Evolutionary conservation across 768 basidiomycete species (phyloP).

Genomic region (Termitomyces sp.): DNA sequence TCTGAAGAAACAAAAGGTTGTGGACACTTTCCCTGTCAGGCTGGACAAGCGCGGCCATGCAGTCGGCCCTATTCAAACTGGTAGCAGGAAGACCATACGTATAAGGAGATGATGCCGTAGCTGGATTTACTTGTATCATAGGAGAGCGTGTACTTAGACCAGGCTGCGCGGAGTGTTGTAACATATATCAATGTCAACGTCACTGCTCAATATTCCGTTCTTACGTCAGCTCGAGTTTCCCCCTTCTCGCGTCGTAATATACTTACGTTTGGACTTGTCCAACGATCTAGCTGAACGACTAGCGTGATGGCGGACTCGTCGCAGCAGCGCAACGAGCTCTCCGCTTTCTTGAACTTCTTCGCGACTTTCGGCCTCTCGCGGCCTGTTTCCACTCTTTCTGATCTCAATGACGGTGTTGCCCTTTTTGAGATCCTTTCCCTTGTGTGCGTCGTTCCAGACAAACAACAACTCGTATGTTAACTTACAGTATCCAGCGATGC

Average conservation of each 20-base stretch:
- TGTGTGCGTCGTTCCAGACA: slow-evolving; percentile 47
- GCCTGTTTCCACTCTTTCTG: slow-evolving; percentile 54
- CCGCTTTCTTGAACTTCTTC: slow-evolving; percentile 81
- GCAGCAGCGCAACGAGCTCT: slow-evolving; percentile 53
- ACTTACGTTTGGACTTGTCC: background rate
- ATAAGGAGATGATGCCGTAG: background rate
- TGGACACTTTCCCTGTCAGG: slow-evolving; percentile 25
- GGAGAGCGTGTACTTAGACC: background rate
- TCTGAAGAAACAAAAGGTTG: slow-evolving; percentile 11
- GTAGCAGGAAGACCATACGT: slow-evolving; percentile 25
- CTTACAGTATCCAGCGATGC: slow-evolving; percentile 48
- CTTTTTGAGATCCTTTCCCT: slow-evolving; percentile 70
- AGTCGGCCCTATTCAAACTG: slow-evolving; percentile 28
- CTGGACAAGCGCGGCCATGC: slow-evolving; percentile 33
- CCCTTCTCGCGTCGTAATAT: too few species aligned
- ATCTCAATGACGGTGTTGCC: slow-evolving; percentile 77
- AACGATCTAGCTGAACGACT: background rate
- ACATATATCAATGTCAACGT: background rate
- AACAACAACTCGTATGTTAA: background rate
- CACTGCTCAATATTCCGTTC: too few species aligned
- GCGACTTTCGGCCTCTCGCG: slow-evolving; percentile 63
- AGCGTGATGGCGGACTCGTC: slow-evolving; percentile 29
- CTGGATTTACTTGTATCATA: background rate
- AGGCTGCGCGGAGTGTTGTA: background rate
- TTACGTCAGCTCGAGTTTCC: slow-evolving; percentile 1